Base-by-base conservation (phyloP, 345 rosid genomes). In the Brassica nigra region DNA sequence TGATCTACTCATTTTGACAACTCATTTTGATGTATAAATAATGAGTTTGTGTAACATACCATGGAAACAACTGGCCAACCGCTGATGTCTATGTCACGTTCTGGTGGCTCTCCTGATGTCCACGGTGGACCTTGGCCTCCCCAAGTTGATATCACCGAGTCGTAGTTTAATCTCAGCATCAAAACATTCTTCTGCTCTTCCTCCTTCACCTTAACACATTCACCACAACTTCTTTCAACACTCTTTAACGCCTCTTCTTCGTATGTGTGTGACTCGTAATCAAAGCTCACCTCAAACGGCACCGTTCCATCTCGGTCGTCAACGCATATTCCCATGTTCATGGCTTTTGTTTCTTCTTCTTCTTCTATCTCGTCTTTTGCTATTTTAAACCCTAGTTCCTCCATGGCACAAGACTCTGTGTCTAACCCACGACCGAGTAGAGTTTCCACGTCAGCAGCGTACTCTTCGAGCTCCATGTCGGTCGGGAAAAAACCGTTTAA, bases 371-470 rank as follows among this genome's bases (percentile, higher is more conserved):
- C 78, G 18, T 89, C 88, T 5, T 81, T 62, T 59, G 68, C 75
- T 36, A 67, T 14, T 1, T 74, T 69, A 18, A 95, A 76, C 67
- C 93, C 94, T 73, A 92, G 78, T 15, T 87, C 94, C 70, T 87
- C 94, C 86, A 95, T 92, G 18, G 85, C 86, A 47, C 86, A 90
- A 1, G 90, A 84, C 79, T 92, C 91, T 1, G 83, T 83, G 31
- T 89, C 94, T 27, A 92, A 85, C 6, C 91, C 94, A 36, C 85
- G 87, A 7, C 99, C 98, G 0, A 95, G 89, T 78, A 95, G 79
- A 76, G 80, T 90, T 86, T 95, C 96, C 57, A 95, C 94, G 67
- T 91, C 92, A 5, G 98, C 96, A 6, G 95, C 92, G 58, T 92
- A 95, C 75, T 91, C 94, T 0, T 89, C 99, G 6, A 92, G 90